Evolutionary conservation across 2,329 filamentous ascomycete genomes (phyloP).

Genomic region (Cadophora sp.): DNA sequence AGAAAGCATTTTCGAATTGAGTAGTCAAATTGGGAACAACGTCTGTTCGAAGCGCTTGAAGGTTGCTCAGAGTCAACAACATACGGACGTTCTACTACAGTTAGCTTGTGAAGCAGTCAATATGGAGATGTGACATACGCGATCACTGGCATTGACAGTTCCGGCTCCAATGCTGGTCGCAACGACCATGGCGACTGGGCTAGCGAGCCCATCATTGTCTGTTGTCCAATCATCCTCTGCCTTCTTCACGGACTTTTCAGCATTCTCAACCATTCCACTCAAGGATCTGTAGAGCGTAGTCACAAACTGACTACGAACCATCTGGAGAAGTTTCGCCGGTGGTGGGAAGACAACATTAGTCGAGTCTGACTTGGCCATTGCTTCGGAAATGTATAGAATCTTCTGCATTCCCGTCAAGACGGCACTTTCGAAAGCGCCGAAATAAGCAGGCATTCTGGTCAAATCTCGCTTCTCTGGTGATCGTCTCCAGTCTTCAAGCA

Average conservation of each 20-base stretch:
- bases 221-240: constrained; percentile 49
- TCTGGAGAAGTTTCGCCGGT: constrained; percentile 84
- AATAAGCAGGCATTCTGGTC: constrained; percentile 88
- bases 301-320: constrained; percentile 91
- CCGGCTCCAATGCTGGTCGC: constrained; percentile 53
- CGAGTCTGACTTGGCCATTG: constrained; percentile 74
- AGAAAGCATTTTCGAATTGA: constrained; percentile 93
- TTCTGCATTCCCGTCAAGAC: constrained; percentile 90
- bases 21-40: constrained; percentile 88
- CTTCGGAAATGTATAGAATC: constrained; percentile 91
- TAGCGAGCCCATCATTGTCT: constrained; percentile 43
- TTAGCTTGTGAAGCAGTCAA: constrained; percentile 38
- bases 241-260: constrained; percentile 74
- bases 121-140: constrained; percentile 48
- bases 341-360: constrained; percentile 85
- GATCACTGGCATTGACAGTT: constrained; percentile 58
- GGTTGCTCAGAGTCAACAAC: constrained; percentile 91
- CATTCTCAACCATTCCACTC: constrained; percentile 96
- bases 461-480: constrained; percentile 82
- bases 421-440: constrained; percentile 83
- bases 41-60: constrained; percentile 81
- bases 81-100: constrained; percentile 81
- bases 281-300: constrained; percentile 92
- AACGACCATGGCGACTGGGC: constrained; percentile 40
- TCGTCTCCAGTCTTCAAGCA: constrained; percentile 92